A percentile compares a stretch with the other conserved stretches of the same genome.
phyloP scores from a whole-genome alignment of 1,284 basidiomycete genomes.

The Tranzscheliella williamsii region DNA sequence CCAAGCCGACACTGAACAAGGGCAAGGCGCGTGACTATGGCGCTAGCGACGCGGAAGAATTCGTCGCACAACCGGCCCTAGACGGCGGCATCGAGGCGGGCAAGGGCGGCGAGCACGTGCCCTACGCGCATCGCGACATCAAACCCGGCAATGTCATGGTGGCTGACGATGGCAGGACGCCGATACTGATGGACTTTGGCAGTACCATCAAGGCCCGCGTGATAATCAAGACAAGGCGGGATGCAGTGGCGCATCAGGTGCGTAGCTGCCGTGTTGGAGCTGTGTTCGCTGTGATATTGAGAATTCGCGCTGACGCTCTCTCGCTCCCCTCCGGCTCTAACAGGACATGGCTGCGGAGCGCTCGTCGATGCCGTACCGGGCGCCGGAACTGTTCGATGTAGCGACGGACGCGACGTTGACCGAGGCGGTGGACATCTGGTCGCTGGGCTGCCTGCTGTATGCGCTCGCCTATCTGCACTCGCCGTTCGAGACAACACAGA shows the following conservation, averaged over 20 bases:
- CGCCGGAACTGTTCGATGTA: slow-evolving; percentile 61
- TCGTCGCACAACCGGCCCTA: slow-evolving; percentile 25
- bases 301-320: no score
- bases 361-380: slow-evolving; percentile 60
- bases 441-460: slow-evolving; percentile 57
- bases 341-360: slow-evolving; percentile 54
- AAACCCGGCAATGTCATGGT: slow-evolving; percentile 98
- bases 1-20: slow-evolving; percentile 27
- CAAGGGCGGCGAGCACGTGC: slow-evolving; percentile 63
- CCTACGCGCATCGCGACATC: slow-evolving; percentile 94
- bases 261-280: no score
- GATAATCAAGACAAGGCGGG: slow-evolving; percentile 75
- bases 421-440: slow-evolving; percentile 61
- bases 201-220: slow-evolving; percentile 81
- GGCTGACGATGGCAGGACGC: slow-evolving; percentile 74
- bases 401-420: slow-evolving; percentile 56
- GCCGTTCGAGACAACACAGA: slow-evolving; percentile 60
- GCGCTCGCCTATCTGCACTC: slow-evolving; percentile 59
- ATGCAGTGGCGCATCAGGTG: slow-evolving; percentile 66
- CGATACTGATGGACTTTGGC: slow-evolving; percentile 97
- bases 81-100: slow-evolving; percentile 64
- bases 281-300: no score
- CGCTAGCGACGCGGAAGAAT: slow-evolving; percentile 2
- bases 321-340: no score
- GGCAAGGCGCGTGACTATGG: slow-evolving; percentile 26